Evolutionary conservation across 1,284 basidiomycete species (phyloP), one percentile per base, ranked within the genome.

Genomic region (Ustilago sp.): DNA sequence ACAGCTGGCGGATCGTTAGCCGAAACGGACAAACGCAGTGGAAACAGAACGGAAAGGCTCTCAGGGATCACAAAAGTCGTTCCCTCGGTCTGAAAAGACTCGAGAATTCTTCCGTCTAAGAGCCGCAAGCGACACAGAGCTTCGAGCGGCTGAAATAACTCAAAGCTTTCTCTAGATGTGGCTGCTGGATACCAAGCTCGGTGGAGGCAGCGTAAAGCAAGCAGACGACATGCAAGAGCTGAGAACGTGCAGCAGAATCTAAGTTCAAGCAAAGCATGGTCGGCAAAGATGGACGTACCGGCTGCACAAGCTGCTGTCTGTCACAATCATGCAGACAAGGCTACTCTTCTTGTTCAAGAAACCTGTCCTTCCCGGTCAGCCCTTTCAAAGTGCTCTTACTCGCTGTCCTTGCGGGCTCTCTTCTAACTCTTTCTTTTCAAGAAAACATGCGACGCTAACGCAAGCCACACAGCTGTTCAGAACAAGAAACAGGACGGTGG

Each of bases 161-260:
- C n/a, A 50, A 50, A 19, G 28, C 28, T 50, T 28, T 50, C 48
- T 50, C 48, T 31, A 15, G 55, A 23, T 35, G 23, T 28, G 23
- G 23, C 23, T 28, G 23, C 23, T 28, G 23, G 23, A 28, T 28
- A 28, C 23, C 39, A 53, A 35, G 32, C 34, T 53, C 15, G 34
- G 32, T 35, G 43, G 56, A 35, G 13, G 47, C 35, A 43, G 19
- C 19, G 2, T 55, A 28, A 45, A 61, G 57, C 53, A 39, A 19
- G n/a, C 48, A 60, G 23, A 41, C 47, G 51, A 23, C 23, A 19
- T 41, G 56, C 48, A 32, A 7, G 28, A 28, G 23, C 45, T 47
- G 38, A 61, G 72, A 74, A 74, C 72, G 72, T 74, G 72, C 67
- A 53, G 63, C 55, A 63, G 54, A 47, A 55, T 58, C 72, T 69